A percentile compares a stretch with the other conserved stretches of the same genome.
phyloP scores from a whole-genome alignment of 306 rosid genomes.

The Inga oerstediana region DNA sequence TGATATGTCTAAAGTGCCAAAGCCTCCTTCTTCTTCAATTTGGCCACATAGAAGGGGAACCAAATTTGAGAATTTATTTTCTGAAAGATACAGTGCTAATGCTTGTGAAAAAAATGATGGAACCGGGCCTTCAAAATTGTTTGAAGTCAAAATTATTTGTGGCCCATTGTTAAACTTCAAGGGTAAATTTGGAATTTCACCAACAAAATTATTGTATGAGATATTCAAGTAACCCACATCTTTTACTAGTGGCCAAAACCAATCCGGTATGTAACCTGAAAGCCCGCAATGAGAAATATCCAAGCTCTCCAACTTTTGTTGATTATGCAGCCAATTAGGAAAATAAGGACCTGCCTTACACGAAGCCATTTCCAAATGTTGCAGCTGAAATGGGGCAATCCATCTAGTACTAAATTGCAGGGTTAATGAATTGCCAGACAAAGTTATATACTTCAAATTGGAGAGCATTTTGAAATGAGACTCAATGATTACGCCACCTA shows the following conservation, averaged over 20 bases:
- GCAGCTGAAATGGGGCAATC: background rate
- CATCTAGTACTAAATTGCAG: background rate
- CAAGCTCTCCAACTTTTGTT: accelerated
- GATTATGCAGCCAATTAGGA: constrained; percentile 7
- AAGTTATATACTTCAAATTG: background rate
- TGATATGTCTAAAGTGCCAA: background rate
- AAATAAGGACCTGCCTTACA: constrained; percentile 21
- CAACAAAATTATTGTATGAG: background rate
- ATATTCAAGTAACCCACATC: accelerated
- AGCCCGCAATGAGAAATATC: constrained; percentile 10
- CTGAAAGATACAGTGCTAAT: background rate
- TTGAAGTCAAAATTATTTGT: background rate
- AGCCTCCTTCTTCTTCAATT: accelerated
- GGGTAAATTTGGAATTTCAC: no score
- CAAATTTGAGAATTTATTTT: constrained; percentile 1
- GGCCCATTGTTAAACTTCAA: background rate
- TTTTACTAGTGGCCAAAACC: constrained; percentile 11
- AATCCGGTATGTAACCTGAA: background rate
- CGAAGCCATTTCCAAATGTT: no score
- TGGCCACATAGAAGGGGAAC: background rate
- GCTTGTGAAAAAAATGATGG: background rate
- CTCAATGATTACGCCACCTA: background rate
- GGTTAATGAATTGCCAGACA: background rate
- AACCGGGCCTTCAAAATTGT: background rate
- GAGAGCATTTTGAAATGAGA: background rate